These are phyloP conservation scores for Fusarium proliferatum DNA, from an alignment of 2,329 filamentous ascomycete species.

Conservation along the genomic window DNA sequence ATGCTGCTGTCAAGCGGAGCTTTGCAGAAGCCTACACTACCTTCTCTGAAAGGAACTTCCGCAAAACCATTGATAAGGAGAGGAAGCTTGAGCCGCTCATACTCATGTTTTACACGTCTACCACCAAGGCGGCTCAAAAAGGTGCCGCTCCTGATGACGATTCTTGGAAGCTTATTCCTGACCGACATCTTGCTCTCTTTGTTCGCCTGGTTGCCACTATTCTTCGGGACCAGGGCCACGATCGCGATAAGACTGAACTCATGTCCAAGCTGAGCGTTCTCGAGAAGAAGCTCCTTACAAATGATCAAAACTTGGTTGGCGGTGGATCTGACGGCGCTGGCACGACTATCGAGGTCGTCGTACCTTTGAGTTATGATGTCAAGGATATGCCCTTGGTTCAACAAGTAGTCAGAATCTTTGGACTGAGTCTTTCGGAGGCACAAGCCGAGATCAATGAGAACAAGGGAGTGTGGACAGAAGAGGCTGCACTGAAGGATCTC, in stretches of 20 bases:
- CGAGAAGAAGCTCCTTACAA: slow-evolving; percentile 92
- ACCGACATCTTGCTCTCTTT: slow-evolving; percentile 94
- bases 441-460: slow-evolving; percentile 89
- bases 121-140: slow-evolving; percentile 85
- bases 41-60: slow-evolving; percentile 88
- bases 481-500: slow-evolving; percentile 88
- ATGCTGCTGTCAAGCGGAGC: slow-evolving; percentile 89
- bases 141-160: slow-evolving; percentile 82
- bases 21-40: slow-evolving; percentile 96
- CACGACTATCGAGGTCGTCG: slow-evolving; percentile 79
- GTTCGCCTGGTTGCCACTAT: slow-evolving; percentile 85
- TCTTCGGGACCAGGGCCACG: slow-evolving; percentile 85
- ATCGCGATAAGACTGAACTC: slow-evolving; percentile 86
- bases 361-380: slow-evolving; percentile 89
- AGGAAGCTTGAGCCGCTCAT: slow-evolving; percentile 91
- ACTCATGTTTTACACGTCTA: slow-evolving; percentile 95
- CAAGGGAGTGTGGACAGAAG: slow-evolving; percentile 86
- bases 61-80: slow-evolving; percentile 93
- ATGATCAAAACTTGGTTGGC: slow-evolving; percentile 83
- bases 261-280: slow-evolving; percentile 81
- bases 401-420: slow-evolving; percentile 87
- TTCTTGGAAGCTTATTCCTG: slow-evolving; percentile 89
- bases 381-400: slow-evolving; percentile 97
- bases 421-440: slow-evolving; percentile 79
- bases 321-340: slow-evolving; percentile 50